Base-by-base conservation (phyloP, 441 rosid species). In the Francoa sonchifolia region DNA sequence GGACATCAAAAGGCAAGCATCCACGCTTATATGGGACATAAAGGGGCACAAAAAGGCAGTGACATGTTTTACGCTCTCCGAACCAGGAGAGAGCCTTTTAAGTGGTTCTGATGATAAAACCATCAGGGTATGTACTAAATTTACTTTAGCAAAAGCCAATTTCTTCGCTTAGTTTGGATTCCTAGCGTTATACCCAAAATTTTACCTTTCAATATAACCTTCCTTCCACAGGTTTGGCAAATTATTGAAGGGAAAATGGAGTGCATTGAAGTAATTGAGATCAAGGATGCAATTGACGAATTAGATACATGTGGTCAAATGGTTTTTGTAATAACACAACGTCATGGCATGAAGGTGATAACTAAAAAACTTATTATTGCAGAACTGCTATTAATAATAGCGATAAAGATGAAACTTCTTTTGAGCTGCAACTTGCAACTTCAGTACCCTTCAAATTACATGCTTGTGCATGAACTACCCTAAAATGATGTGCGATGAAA, bases 101-200 rank as follows among this genome's bases (percentile, higher is more conserved):
- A 89, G 89, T 65, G 98, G 94, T 28, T 89, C 96, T 45, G 59
- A 72, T 21, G 98, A 89, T 64, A 79, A 69, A 70, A 82, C 85
- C 34, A 77, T 85, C 15, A 59, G 72, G 67, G 94, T 84, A 68
- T 44, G 2, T 5, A 33, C 27, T 18, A 21, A 38, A 33, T 28
- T 22, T 39, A 18, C 13, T 25, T 7, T 32, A 9, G 6, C 22
- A 34, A 27, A 36, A 18, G 8, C 29, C 9, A 17, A 8, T 14
- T 22, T 38, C n/a, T 26, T 48, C 30, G 5, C 2, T 12, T 46
- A 8, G 7, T 4, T 4, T 13, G 3, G 23, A 3, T 17, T 5
- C 5, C 6, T 6, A 19, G 31, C 23, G 20, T 19, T n/a, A n/a
- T 20, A 8, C 9, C 33, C 12, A 9, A 22, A 20, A 6, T 25